Evolutionary conservation across 345 rosid genomes (phyloP).

Genomic region (Brassica cretica): DNA sequence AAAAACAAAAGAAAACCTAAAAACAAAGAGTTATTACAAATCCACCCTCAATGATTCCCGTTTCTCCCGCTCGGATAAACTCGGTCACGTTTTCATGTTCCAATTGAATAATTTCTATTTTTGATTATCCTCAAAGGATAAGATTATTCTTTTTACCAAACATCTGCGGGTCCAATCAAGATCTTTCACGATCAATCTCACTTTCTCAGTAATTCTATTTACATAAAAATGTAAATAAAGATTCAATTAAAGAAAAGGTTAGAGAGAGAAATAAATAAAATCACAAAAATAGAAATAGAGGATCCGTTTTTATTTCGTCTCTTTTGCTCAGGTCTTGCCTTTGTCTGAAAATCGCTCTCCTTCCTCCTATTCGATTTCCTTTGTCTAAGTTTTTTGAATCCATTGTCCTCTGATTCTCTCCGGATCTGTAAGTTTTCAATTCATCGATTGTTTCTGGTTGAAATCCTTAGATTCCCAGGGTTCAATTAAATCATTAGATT

Average conservation of each 20-base stretch:
- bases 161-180: too few species aligned
- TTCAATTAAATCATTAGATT: neutral
- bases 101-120: too few species aligned
- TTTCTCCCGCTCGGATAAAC: conserved; percentile 41
- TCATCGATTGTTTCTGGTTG: neutral
- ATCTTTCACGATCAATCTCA: too few species aligned
- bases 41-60: conserved; percentile 44
- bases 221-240: too few species aligned
- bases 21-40: neutral
- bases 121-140: too few species aligned
- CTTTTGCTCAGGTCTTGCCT: conserved; percentile 3
- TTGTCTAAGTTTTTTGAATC: neutral
- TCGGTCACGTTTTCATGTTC: too few species aligned
- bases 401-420: conserved; percentile 1
- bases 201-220: too few species aligned
- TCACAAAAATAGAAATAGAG: too few species aligned
- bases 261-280: too few species aligned
- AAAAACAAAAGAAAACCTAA: neutral
- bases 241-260: too few species aligned
- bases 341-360: conserved; percentile 2
- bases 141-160: too few species aligned
- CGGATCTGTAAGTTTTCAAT: conserved; percentile 47
- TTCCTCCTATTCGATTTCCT: neutral
- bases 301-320: too few species aligned
- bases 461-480: neutral